Conservation (phyloP, 495 filamentous ascomycete genomes). For the Penicillium steckii region DNA sequence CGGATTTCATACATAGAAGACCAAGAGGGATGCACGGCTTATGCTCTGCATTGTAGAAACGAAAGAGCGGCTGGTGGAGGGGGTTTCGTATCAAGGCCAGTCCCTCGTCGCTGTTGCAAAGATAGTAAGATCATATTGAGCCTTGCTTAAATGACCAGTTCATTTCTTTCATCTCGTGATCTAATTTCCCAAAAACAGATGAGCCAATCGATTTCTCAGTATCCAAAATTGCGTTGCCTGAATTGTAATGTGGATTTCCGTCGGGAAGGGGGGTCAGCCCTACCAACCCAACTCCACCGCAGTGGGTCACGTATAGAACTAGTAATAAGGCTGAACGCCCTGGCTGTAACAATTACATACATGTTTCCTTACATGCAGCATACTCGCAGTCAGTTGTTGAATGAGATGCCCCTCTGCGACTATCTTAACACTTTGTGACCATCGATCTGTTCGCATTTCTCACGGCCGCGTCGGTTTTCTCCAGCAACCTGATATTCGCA, state of each 20-base stretch:
- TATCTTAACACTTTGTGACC: not conserved
- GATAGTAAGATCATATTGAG: not conserved
- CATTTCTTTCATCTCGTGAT: no score
- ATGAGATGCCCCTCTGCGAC: not conserved
- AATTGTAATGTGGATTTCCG: not conserved
- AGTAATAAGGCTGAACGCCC: conserved; percentile 16
- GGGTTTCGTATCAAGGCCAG: no score
- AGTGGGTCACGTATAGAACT: conserved; percentile 2
- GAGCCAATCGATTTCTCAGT: not conserved
- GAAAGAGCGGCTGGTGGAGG: no score
- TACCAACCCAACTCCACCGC: conserved; percentile 5
- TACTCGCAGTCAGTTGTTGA: not conserved
- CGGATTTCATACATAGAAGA: no score
- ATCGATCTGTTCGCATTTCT: not conserved
- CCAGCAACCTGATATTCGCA: not conserved
- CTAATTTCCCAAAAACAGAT: no score
- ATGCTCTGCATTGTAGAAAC: not conserved
- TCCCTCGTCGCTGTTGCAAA: no score
- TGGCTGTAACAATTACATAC: not conserved
- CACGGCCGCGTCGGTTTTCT: not conserved
- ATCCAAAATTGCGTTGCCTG: conserved; percentile 1
- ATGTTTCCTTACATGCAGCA: not conserved
- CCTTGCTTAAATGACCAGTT: not conserved
- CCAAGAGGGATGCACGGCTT: not conserved
- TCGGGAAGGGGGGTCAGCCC: conserved; percentile 11